These are phyloP conservation scores for Panicum miliaceum DNA, from an alignment of 176 grass and related monocot genomes.

Conservation along the genomic window DNA sequence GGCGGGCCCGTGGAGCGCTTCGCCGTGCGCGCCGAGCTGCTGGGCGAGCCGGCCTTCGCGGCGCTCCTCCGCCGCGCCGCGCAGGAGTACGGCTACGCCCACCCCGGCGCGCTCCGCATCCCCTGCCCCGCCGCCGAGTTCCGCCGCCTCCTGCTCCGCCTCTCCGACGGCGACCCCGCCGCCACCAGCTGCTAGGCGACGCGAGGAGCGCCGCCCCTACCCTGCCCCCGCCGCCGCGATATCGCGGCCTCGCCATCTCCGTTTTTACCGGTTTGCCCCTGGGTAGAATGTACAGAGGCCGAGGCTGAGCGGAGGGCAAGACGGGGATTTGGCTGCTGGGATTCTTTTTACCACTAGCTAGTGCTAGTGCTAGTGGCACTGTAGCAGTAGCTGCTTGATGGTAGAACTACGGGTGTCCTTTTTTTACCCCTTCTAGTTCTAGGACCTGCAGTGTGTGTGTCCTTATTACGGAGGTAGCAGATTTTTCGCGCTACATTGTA, in stretches of 20 bases:
- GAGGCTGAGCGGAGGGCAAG: not conserved
- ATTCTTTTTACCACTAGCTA: conserved; percentile 2
- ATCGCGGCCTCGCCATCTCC: not conserved
- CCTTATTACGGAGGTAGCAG: conserved; percentile 20
- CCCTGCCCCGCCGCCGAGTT: conserved; percentile 81
- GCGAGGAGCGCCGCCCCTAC: not conserved
- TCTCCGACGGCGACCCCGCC: conserved; percentile 23
- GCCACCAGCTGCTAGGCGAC: conserved; percentile 7
- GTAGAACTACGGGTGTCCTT: conserved; percentile 43
- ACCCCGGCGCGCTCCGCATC: conserved; percentile 86
- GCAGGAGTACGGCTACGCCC: conserved; percentile 93
- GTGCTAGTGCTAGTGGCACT: not conserved
- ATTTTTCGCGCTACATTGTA: not conserved
- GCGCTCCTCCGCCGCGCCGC: conserved; percentile 71
- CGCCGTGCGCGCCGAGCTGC: conserved; percentile 67
- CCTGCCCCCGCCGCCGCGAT: not conserved
- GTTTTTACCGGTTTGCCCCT: conserved; percentile 32
- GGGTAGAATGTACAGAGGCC: conserved; percentile 27
- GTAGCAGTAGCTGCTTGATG: conserved; percentile 34
- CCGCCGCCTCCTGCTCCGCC: conserved; percentile 51
- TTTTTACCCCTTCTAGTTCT: conserved; percentile 49
- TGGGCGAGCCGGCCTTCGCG: conserved; percentile 62
- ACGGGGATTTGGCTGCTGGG: not conserved
- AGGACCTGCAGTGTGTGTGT: conserved; percentile 29
- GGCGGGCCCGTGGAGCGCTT: conserved; percentile 66